Evolutionary conservation across 371 early-diverging fungal species (phyloP).

Genomic region (Mucor indicus): DNA sequence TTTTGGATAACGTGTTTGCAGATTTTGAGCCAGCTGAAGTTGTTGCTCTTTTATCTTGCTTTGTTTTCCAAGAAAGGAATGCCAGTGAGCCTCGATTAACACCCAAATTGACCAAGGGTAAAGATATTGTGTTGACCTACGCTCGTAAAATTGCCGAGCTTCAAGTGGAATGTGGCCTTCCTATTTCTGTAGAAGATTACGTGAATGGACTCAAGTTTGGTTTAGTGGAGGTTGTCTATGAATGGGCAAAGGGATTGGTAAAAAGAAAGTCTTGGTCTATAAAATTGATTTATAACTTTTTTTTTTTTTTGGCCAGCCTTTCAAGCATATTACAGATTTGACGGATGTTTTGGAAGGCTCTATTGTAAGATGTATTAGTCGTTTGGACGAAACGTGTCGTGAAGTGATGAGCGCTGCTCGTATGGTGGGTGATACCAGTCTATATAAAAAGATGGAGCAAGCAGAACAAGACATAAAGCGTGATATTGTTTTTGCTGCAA

Average conservation of each 20-base stretch:
- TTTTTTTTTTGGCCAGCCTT: slow-evolving; percentile 52
- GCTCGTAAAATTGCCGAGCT: slow-evolving; percentile 71
- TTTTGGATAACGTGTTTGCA: slow-evolving; percentile 93
- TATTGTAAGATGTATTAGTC: slow-evolving; percentile 96
- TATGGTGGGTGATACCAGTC: slow-evolving; percentile 91
- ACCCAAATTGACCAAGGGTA: slow-evolving; percentile 58
- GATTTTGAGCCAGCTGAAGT: slow-evolving; percentile 91
- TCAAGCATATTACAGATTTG: slow-evolving; percentile 90
- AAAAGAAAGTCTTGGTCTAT: neutral
- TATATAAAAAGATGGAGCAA: slow-evolving; percentile 94
- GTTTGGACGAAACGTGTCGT: slow-evolving; percentile 96
- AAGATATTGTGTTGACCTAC: slow-evolving; percentile 58
- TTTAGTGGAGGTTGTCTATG: slow-evolving; percentile 96
- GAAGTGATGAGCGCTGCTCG: slow-evolving; percentile 93
- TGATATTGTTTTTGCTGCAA: slow-evolving; percentile 98
- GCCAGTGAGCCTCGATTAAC: slow-evolving; percentile 63
- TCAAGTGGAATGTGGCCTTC: slow-evolving; percentile 73
- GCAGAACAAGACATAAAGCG: slow-evolving; percentile 92
- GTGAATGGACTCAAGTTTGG: slow-evolving; percentile 71
- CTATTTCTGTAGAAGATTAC: slow-evolving; percentile 51
- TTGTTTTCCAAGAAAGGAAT: slow-evolving; percentile 94
- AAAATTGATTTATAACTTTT: neutral
- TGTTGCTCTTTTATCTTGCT: slow-evolving; percentile 93
- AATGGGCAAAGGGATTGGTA: slow-evolving; percentile 95
- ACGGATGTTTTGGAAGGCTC: slow-evolving; percentile 96